A percentile compares a stretch with the other conserved stretches of the same genome.
Evolutionary conservation across 257 asterid species (phyloP).

Genomic region (Ophiorrhiza pumila): DNA sequence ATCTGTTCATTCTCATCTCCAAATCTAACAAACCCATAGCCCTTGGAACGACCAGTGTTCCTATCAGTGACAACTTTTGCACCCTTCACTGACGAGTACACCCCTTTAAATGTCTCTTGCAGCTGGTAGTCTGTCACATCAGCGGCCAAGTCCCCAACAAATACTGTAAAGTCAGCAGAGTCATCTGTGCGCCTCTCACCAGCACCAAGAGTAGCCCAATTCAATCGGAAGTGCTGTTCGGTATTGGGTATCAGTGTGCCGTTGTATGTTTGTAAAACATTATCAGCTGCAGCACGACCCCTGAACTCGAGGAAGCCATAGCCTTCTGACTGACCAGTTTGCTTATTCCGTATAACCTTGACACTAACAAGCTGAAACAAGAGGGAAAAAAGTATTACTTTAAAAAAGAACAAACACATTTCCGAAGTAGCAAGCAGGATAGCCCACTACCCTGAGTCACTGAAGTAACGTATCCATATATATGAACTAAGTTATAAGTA

Average conservation of each 20-base stretch:
- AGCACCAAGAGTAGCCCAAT: slow-evolving; percentile 83
- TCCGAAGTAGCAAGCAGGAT: too few species aligned
- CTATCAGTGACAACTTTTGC: slow-evolving; percentile 84
- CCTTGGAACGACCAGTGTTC: slow-evolving; percentile 80
- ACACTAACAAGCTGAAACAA: slow-evolving; percentile 59
- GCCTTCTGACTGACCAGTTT: slow-evolving; percentile 69
- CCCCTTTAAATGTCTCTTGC: slow-evolving; percentile 61
- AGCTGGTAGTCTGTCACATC: slow-evolving; percentile 73
- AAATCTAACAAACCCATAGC: slow-evolving; percentile 83
- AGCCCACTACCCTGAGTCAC: too few species aligned
- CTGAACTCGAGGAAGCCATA: slow-evolving; percentile 86
- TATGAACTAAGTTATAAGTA: too few species aligned
- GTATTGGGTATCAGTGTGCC: slow-evolving; percentile 64
- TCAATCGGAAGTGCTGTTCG: slow-evolving; percentile 61
- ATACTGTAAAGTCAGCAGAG: slow-evolving; percentile 66
- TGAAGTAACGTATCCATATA: too few species aligned
- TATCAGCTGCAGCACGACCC: slow-evolving; percentile 65
- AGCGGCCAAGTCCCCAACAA: slow-evolving; percentile 91
- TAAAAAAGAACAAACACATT: too few species aligned
- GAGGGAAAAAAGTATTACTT: neutral
- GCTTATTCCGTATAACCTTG: slow-evolving; percentile 73
- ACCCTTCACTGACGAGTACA: slow-evolving; percentile 69
- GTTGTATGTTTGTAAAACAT: slow-evolving; percentile 55
- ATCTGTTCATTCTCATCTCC: slow-evolving; percentile 77
- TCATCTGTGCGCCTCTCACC: slow-evolving; percentile 76